Evolutionary conservation across 495 filamentous ascomycete species (phyloP), one percentile per base, ranked within the genome.

Genomic region (Oidiodendron maius): DNA sequence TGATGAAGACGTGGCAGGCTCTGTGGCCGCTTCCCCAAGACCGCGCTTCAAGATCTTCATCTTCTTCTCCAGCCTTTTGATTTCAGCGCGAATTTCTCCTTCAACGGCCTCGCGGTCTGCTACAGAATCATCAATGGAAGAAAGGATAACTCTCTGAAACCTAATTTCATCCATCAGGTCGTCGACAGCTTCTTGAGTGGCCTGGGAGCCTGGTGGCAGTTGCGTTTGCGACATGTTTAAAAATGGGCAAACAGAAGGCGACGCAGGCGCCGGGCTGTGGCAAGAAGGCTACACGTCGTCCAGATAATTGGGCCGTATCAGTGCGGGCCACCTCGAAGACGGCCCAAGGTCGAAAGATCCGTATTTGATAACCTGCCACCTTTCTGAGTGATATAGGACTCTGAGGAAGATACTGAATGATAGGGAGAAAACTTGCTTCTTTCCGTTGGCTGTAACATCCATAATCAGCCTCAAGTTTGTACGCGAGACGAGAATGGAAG

Each of bases 131-230:
- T 68, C 57, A 18, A 74, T 51, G 12, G 66, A 68, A 28, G 59
- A 40, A n/a, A 74, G 57, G 25, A 74, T 60, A 11, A 62, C 67
- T 25, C 61, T 52, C 15, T 74, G 57, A n/a, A 71, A 56, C 20
- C 61, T 47, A 18, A 71, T 46, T 25, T 71, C 67, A 8, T 66
- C 64, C 16, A 57, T 32, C 23, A 71, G 18, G 3, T 64, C 60
- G 39, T 60, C 55, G 16, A 64, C 49, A 4, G 6, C 20, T 13
- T 34, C 2, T 15, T 44, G 57, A 46, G 44, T 52, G 12, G 22
- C 28, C 16, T 44, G 41, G 23, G 43, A 40, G 21, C 20, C 25
- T 16, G 51, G 18, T 12, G 26, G 26, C n/a, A n/a, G n/a, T 23
- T 40, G 45, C n/a, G 24, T 22, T 15, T 23, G 22, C 10, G 41